Base-by-base conservation (phyloP, 2,329 filamentous ascomycete genomes). In the Penicillium griseofulvum region DNA sequence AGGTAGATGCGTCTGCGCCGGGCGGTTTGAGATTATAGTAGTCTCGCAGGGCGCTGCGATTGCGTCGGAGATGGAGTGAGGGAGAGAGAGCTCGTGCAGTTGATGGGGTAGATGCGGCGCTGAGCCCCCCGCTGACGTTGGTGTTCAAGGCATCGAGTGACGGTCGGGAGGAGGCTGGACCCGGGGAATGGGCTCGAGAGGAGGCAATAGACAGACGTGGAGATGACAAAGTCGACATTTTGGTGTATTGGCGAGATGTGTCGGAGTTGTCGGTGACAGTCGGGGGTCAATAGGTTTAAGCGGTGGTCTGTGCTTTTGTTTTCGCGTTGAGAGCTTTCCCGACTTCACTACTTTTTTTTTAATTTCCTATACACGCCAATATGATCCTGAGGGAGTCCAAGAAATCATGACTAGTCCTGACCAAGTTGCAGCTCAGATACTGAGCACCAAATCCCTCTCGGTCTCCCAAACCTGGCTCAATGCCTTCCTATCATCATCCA, bases 1-100 rank as follows among this genome's bases (percentile, higher is more conserved):
- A 56, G 11, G 65, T 66, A 1, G 52, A 29, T 16, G 43, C 29
- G 22, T 76, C 73, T 36, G 68, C 74, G 38, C 72, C 66, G 7
- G 74, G 69, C 3, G 80, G 71, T 62, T 86, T 87, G 47, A 97
- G 82, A 70, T 94, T 94, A 77, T 97, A 97, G 80, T 96, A 97
- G 70, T 97, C 91, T 66, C 94, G 88, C 19, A 97, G 82, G 7
- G 93, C 93, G 53, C 88, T 85, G 61, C 93, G 89, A 76, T 96
- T 96, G 58, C 88, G 82, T 54, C 83, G 81, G 19, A 67, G 66
- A 37, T 68, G 64, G 43, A 55, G 22, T 29, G 47, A 44, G 47
- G 73, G 72, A 33, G 74, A 74, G 38, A 73, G 52, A 11, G 71
- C 68, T 49, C 73, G 70, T 78, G 81, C 54, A 71, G 75, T 66